These are phyloP conservation scores for Peronosclerospora sorghi DNA, from an alignment of 352 stramenopile species.

Conservation along the genomic window DNA sequence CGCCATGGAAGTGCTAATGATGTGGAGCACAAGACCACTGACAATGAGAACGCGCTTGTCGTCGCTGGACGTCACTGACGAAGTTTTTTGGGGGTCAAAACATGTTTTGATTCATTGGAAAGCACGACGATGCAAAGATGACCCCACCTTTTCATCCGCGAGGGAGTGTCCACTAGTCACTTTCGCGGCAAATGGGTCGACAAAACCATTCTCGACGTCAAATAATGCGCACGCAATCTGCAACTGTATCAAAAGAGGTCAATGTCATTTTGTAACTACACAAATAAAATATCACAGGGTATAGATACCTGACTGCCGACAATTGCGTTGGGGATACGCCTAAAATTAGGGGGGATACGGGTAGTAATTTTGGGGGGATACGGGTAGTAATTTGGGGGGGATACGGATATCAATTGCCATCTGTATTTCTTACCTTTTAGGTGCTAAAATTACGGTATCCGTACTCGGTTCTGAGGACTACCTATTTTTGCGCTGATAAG, in stretches of 20 bases:
- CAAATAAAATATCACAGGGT: neutral
- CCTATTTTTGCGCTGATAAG: no score
- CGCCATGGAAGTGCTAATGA: slow-evolving; percentile 62
- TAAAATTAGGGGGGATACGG: no score
- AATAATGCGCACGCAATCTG: slow-evolving; percentile 60
- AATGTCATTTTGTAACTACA: neutral
- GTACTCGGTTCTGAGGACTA: no score
- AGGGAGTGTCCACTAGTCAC: slow-evolving; percentile 27
- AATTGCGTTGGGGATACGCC: slow-evolving; percentile 92
- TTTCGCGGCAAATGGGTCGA: neutral
- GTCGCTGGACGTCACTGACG: neutral
- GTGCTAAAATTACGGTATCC: no score
- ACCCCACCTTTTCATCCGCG: slow-evolving; percentile 32
- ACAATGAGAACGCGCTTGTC: slow-evolving; percentile 65
- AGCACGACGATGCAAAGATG: neutral
- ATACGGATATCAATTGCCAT: no score
- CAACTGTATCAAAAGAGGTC: neutral
- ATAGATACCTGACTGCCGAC: slow-evolving; percentile 86
- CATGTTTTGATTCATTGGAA: neutral
- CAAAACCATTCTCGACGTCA: slow-evolving; percentile 34
- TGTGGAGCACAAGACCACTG: slow-evolving; percentile 79
- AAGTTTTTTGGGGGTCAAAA: slow-evolving; percentile 4
- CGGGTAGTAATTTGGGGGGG: no score
- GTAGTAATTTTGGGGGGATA: no score
- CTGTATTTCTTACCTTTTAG: no score